Conservation (phyloP, 805 yeast genomes). For the Spathaspora sp. region DNA sequence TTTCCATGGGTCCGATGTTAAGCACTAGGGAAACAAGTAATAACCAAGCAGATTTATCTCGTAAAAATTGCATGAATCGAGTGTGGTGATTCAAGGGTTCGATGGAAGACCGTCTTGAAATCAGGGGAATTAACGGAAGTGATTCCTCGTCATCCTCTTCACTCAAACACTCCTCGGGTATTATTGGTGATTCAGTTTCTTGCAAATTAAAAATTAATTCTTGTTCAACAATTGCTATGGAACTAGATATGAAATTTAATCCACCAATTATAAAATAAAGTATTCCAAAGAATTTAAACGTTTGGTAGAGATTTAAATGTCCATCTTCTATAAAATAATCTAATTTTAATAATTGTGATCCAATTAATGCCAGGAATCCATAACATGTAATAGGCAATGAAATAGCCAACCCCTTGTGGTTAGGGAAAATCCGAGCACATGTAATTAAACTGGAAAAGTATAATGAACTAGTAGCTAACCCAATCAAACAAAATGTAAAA, state of each 20-base stretch:
- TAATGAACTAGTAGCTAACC: conserved; percentile 68
- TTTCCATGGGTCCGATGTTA: conserved; percentile 79
- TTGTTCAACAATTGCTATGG: conserved; percentile 58
- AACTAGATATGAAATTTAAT: conserved; percentile 60
- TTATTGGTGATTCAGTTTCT: conserved; percentile 30
- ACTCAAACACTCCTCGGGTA: conserved; percentile 6
- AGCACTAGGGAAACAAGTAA: conserved; percentile 62
- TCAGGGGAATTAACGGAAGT: conserved; percentile 26
- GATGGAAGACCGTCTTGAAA: conserved; percentile 17
- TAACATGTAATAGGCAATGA: conserved; percentile 86
- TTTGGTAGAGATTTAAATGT: conserved; percentile 44
- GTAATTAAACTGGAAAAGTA: conserved; percentile 71
- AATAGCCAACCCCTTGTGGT: conserved; percentile 73
- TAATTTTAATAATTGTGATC: conserved; percentile 57
- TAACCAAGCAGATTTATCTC: conserved; percentile 59
- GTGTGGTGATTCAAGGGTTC: conserved; percentile 37
- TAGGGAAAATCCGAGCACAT: conserved; percentile 83
- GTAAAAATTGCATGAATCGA: conserved; percentile 35
- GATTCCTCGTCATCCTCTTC: not conserved
- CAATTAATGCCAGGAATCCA: conserved; percentile 77
- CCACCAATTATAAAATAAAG: conserved; percentile 55
- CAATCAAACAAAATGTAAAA: conserved; percentile 54
- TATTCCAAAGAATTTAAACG: conserved; percentile 50
- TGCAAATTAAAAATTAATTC: conserved; percentile 18
- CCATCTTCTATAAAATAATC: conserved; percentile 26